Evolutionary conservation across 1,284 basidiomycete species (phyloP).

Genomic region (Meira nashicola): DNA sequence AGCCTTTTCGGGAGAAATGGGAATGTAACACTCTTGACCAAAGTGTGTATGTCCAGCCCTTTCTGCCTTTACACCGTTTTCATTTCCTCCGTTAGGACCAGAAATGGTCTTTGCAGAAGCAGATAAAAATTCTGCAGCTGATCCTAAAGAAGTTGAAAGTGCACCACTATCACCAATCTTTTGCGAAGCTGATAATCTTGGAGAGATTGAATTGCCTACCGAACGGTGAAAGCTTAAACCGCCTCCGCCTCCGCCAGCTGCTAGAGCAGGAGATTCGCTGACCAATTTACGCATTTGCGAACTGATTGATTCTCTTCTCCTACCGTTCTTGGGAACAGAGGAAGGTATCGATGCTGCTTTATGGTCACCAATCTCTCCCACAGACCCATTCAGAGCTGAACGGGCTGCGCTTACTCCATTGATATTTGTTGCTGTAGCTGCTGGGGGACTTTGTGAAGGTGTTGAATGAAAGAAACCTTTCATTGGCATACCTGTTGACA

Average conservation of each 20-base stretch:
- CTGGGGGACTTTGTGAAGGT: constrained; percentile 18
- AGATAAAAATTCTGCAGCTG: constrained; percentile 45
- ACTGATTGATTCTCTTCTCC: constrained; percentile 38
- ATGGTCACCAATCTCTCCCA: constrained; percentile 13
- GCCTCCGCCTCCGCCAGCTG: constrained; percentile 31
- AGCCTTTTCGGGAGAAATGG: background rate
- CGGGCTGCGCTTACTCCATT: background rate
- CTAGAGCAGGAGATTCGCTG: constrained; percentile 29
- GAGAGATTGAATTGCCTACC: constrained; percentile 28
- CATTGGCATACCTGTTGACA: no score
- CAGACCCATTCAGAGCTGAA: constrained; percentile 14
- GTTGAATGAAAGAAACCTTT: background rate
- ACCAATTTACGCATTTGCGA: constrained; percentile 35
- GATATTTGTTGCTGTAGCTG: constrained; percentile 18
- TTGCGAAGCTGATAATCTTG: constrained; percentile 8
- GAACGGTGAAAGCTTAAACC: constrained; percentile 25
- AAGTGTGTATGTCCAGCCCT: constrained; percentile 40
- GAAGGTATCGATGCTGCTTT: constrained; percentile 24
- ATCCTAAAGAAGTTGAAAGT: constrained; percentile 45
- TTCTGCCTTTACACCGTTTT: background rate
- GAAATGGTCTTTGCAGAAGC: constrained; percentile 9
- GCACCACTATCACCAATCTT: constrained; percentile 19
- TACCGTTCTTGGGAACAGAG: constrained; percentile 31
- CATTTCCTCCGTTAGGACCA: background rate
- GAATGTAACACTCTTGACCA: constrained; percentile 42